These are phyloP conservation scores for Pleomassaria siparia DNA, from an alignment of 2,329 filamentous ascomycete species.

Conservation along the genomic window DNA sequence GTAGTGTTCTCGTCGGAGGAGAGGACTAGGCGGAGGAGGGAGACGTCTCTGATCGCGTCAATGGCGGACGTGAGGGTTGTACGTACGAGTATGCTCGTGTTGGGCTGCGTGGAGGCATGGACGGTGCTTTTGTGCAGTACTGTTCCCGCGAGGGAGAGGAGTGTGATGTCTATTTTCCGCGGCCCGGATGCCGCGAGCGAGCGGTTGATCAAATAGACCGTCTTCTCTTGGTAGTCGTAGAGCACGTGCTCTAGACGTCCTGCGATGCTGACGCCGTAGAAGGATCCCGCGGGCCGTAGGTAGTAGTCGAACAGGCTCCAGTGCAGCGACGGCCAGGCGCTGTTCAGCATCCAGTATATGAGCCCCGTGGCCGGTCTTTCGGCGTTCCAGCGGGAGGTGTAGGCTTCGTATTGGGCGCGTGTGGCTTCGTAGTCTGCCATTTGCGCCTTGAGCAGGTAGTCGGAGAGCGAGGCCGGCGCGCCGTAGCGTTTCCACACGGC, in stretches of 20 bases:
- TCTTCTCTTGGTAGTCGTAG: conserved; percentile 54
- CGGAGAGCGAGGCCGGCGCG: conserved; percentile 52
- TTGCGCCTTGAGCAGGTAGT: conserved; percentile 63
- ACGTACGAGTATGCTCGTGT: no score
- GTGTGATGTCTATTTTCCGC: conserved; percentile 51
- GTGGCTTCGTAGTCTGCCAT: conserved; percentile 67
- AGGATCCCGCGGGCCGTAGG: conserved; percentile 58
- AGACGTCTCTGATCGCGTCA: conserved; percentile 45
- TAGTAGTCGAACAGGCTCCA: conserved; percentile 69
- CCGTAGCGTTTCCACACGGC: conserved; percentile 58
- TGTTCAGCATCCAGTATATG: conserved; percentile 70
- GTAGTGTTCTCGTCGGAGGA: conserved; percentile 14
- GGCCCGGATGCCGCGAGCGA: conserved; percentile 44
- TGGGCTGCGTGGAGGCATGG: conserved; percentile 46
- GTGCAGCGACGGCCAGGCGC: conserved; percentile 65
- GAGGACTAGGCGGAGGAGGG: conserved; percentile 56
- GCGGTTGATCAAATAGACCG: conserved; percentile 59
- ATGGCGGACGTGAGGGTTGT: no score
- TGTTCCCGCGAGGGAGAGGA: conserved; percentile 54
- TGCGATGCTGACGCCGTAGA: conserved; percentile 61
- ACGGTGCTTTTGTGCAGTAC: conserved; percentile 40
- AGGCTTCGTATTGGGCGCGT: conserved; percentile 61
- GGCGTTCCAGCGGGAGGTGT: conserved; percentile 53
- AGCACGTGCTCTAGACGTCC: conserved; percentile 55
- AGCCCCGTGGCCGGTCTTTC: conserved; percentile 59